These are phyloP conservation scores for Dactylonectria macrodidyma DNA, from an alignment of 2,329 filamentous ascomycete genomes.

Conservation along the genomic window DNA sequence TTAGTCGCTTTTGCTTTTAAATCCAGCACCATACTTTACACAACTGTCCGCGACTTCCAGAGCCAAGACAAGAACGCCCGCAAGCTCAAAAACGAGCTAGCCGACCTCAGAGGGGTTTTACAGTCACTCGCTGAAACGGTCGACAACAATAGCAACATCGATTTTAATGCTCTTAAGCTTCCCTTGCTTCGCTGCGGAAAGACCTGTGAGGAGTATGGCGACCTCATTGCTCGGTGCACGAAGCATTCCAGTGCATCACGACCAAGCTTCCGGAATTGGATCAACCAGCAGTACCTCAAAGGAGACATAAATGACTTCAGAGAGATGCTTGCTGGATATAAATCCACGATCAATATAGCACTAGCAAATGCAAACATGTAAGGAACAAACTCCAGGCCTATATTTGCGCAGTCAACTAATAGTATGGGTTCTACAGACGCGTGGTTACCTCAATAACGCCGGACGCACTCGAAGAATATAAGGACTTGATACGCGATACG, in stretches of 20 bases:
- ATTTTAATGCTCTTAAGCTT: constrained; percentile 42
- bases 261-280: constrained; percentile 61
- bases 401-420: constrained; percentile 1
- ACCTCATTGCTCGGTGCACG: constrained; percentile 53
- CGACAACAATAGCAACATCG: constrained; percentile 22
- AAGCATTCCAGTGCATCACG: constrained; percentile 51
- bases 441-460: constrained; percentile 24
- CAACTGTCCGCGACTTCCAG: constrained; percentile 32
- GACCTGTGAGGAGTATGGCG: constrained; percentile 59
- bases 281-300: constrained; percentile 59
- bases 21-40: constrained; percentile 36
- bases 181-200: constrained; percentile 60
- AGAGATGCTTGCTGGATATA: constrained; percentile 57
- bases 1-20: constrained; percentile 40
- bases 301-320: constrained; percentile 60
- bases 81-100: constrained; percentile 58
- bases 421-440: not conserved
- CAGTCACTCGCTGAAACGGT: constrained; percentile 49
- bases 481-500: constrained; percentile 34
- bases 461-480: constrained; percentile 26
- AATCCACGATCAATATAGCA: constrained; percentile 46
- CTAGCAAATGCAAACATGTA: constrained; percentile 42
- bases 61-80: constrained; percentile 50
- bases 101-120: constrained; percentile 57
- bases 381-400: not conserved